Base-by-base conservation (phyloP, 75 land plant genomes). In the Gnetum montanum region DNA sequence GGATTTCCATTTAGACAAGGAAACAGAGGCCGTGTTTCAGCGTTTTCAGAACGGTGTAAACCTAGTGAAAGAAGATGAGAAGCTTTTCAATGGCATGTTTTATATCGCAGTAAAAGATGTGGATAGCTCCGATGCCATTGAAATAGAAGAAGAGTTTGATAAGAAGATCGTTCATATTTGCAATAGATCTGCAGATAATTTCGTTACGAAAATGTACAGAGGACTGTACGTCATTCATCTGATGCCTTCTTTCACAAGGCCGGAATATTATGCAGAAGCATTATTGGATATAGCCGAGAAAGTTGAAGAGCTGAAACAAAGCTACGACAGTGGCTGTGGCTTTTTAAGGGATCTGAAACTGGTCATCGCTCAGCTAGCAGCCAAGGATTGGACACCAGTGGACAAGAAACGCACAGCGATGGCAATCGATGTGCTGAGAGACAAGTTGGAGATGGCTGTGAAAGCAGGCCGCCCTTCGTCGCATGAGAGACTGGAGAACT, bases 1-100 rank as follows among this genome's bases (percentile, higher is more conserved):
- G 72, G 71, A 67, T 36, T 67, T 73, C 19, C 60, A 67, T 40
- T 43, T 73, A 25, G 76, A 68, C 24, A 71, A 71, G 46, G 70
- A 66, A n/a, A 71, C 64, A 29, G 70, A 71, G 34, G 43, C 56
- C 0, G 31, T 57, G 10, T 73, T 73, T 37, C 57, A 49, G 24
- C 40, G 76, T 1, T 67, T 73, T 47, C 76, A 67, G 13, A 38
- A 41, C 29, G 76, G 66, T 3, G 65, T 67, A 11, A 68, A 33
- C 34, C 34, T 73, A 0, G 61, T 73, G 4, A 73, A 62, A 36
- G 4, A 41, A 6, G 43, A 41, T 49, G 56, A 59, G 0, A 73
- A 57, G 49, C 64, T 73, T 1, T 73, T 73, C 49, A 60, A 56
- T 4, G 76, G 76, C 11, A 16, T 63, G 6, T 71, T 71, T 8